These are phyloP conservation scores for Neopestalotiopsis rosae DNA, from an alignment of 2,329 filamentous ascomycete genomes.

Conservation along the genomic window DNA sequence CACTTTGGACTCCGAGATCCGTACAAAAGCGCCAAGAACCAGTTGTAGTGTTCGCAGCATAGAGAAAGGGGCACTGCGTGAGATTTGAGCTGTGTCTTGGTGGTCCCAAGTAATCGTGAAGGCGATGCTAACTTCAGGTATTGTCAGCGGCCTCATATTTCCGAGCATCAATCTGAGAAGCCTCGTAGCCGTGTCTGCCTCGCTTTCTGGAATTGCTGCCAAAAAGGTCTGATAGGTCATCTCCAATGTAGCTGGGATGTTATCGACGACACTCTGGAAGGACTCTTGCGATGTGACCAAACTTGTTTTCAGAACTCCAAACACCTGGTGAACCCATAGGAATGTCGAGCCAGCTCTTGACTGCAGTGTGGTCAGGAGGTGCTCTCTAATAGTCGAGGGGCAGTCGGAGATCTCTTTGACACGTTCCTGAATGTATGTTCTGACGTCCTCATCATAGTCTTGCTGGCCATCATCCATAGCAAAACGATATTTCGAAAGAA, in stretches of 20 bases:
- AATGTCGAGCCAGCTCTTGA: slow-evolving; percentile 41
- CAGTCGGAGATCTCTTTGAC: slow-evolving; percentile 37
- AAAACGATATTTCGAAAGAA: slow-evolving; percentile 20
- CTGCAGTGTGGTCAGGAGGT: slow-evolving; percentile 35
- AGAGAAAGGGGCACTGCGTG: slow-evolving; percentile 30
- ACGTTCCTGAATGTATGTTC: slow-evolving; percentile 36
- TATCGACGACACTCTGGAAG: slow-evolving; percentile 36
- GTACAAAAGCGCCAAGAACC: slow-evolving; percentile 38
- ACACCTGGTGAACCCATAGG: slow-evolving; percentile 44
- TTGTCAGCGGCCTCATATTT: slow-evolving; percentile 37
- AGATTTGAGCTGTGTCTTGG: slow-evolving; percentile 28
- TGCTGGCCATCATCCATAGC: slow-evolving; percentile 28
- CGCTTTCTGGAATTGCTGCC: slow-evolving; percentile 28
- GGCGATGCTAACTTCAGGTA: slow-evolving; percentile 40
- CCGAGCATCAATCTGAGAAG: slow-evolving; percentile 40
- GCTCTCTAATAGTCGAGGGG: slow-evolving; percentile 29
- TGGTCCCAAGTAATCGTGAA: slow-evolving; percentile 34
- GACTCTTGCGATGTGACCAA: slow-evolving; percentile 30
- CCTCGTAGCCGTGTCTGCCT: slow-evolving; percentile 31
- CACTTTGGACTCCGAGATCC: slow-evolving; percentile 37
- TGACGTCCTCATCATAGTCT: slow-evolving; percentile 35
- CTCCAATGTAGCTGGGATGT: slow-evolving; percentile 36
- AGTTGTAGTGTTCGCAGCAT: slow-evolving; percentile 37
- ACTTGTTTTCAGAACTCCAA: slow-evolving; percentile 37
- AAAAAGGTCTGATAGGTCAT: slow-evolving; percentile 38